These are phyloP conservation scores for Sextonia rubra DNA, from an alignment of 164 flowering plant species.

Conservation along the genomic window DNA sequence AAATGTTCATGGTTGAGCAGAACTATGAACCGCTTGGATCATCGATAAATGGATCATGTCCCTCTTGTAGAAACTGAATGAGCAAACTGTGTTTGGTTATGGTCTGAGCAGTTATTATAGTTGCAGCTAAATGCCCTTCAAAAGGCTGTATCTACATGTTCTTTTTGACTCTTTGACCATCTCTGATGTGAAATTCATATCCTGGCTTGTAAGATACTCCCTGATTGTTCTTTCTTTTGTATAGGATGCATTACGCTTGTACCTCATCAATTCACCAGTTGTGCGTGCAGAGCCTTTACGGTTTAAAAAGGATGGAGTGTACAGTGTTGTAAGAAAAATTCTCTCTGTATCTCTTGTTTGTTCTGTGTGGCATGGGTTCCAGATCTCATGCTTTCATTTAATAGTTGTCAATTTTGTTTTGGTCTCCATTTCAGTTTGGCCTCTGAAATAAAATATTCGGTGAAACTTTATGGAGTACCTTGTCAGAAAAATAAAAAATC, in stretches of 20 bases:
- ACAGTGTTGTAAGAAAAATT: constrained; percentile 64
- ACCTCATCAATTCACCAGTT: constrained; percentile 95
- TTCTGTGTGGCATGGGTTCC: neutral
- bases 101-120: too few species aligned
- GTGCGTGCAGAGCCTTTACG: constrained; percentile 95
- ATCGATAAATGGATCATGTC: too few species aligned
- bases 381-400: neutral
- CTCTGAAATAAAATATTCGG: too few species aligned
- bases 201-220: neutral
- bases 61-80: too few species aligned
- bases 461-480: too few species aligned
- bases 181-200: neutral
- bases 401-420: too few species aligned
- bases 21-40: too few species aligned
- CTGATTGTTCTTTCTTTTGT: neutral
- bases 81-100: too few species aligned
- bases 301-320: constrained; percentile 93
- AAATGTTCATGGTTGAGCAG: too few species aligned
- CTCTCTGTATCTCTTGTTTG: neutral
- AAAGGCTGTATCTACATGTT: neutral
- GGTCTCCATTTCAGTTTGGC: too few species aligned
- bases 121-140: neutral
- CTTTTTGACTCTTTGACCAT: neutral
- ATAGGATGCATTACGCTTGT: constrained; percentile 88
- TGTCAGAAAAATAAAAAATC: too few species aligned